Conservation (phyloP, 805 yeast species). For the Maudiozyma saulgeensis region DNA sequence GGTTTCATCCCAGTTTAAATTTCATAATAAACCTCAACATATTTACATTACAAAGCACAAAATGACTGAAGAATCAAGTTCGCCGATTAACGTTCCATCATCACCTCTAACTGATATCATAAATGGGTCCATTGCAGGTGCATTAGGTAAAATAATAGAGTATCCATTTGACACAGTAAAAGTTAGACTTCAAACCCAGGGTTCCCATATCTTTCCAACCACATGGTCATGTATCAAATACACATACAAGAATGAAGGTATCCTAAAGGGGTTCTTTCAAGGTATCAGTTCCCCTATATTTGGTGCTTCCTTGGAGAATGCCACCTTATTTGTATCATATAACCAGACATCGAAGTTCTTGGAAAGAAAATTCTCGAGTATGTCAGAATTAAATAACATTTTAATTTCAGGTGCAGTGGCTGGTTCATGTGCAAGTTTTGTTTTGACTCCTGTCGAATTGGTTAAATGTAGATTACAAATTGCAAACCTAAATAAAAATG, state of each 20-base stretch:
- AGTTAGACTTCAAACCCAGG: conserved; percentile 76
- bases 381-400: conserved; percentile 35
- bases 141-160: conserved; percentile 74
- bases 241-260: conserved; percentile 62
- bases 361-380: conserved; percentile 16
- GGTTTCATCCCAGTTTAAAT: background rate
- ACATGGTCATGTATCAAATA: conserved; percentile 56
- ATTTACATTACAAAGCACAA: background rate
- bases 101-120: conserved; percentile 28
- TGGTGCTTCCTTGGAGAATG: conserved; percentile 88
- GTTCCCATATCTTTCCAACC: conserved; percentile 44
- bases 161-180: conserved; percentile 91
- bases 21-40: background rate
- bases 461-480: conserved; percentile 86
- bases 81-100: conserved; percentile 1
- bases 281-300: conserved; percentile 72
- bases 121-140: conserved; percentile 51
- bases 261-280: conserved; percentile 60
- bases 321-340: conserved; percentile 65
- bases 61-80: conserved; percentile 2
- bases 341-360: conserved; percentile 37
- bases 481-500: conserved; percentile 19
- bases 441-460: conserved; percentile 83
- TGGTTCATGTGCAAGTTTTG: conserved; percentile 74
- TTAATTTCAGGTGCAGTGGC: conserved; percentile 68